Conservation (phyloP, 2,329 filamentous ascomycete species). For the Aaosphaeria arxii region DNA sequence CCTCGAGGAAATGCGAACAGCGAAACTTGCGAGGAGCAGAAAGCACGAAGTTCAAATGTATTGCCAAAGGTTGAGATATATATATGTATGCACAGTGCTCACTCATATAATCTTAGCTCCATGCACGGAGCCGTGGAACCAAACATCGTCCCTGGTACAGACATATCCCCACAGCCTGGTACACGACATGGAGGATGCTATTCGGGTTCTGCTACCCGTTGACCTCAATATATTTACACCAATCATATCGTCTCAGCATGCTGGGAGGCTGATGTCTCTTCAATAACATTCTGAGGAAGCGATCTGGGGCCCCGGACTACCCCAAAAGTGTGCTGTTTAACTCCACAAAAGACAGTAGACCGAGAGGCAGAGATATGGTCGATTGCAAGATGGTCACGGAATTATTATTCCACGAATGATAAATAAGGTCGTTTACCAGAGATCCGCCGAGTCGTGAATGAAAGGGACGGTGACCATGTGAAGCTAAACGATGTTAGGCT, state of each 20-base stretch:
- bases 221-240: background rate
- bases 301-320: slow-evolving; percentile 4
- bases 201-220: too few species aligned
- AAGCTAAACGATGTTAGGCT: too few species aligned
- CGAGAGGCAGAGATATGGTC: too few species aligned
- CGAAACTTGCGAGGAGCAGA: background rate
- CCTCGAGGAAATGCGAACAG: background rate
- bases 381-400: too few species aligned
- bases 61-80: background rate
- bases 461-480: too few species aligned
- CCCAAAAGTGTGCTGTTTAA: background rate
- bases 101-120: background rate
- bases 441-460: too few species aligned
- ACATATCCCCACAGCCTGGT: too few species aligned
- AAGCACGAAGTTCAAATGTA: background rate
- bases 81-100: background rate
- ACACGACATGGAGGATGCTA: too few species aligned
- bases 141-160: background rate
- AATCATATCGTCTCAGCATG: background rate
- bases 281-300: too few species aligned
- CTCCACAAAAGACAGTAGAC: too few species aligned
- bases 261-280: background rate
- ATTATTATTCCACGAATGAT: too few species aligned
- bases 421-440: too few species aligned
- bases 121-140: background rate